Evolutionary conservation across 2,329 filamentous ascomycete species (phyloP).

Genomic region (Elsinoe batatas): DNA sequence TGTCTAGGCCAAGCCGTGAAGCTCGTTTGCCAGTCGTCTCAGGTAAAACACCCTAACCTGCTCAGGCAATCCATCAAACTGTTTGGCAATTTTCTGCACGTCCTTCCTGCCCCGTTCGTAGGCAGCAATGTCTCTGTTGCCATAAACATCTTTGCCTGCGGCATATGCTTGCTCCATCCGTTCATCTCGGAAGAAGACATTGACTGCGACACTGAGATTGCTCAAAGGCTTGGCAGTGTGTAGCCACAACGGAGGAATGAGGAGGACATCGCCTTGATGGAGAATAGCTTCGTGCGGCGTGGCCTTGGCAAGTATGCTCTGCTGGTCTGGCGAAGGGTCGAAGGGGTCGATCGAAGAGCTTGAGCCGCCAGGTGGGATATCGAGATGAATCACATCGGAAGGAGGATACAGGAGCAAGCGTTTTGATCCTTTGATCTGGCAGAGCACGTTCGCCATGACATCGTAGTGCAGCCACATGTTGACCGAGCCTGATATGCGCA

Average conservation of each 20-base stretch:
- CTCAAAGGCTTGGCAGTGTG: conserved; percentile 54
- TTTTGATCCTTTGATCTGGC: conserved; percentile 66
- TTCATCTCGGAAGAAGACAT: conserved; percentile 69
- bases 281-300: conserved; percentile 59
- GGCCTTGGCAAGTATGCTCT: conserved; percentile 32
- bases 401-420: conserved; percentile 70
- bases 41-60: conserved; percentile 69
- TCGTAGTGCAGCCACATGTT: conserved; percentile 90
- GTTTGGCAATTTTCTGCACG: conserved; percentile 54
- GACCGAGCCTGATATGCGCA: conserved; percentile 69
- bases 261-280: conserved; percentile 64
- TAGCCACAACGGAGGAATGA: conserved; percentile 74
- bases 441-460: conserved; percentile 80
- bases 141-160: conserved; percentile 71
- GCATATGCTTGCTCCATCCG: conserved; percentile 57
- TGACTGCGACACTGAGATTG: conserved; percentile 64
- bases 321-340: conserved; percentile 17
- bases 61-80: conserved; percentile 54
- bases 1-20: conserved; percentile 30
- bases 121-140: conserved; percentile 72
- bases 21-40: conserved; percentile 58
- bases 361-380: conserved; percentile 66
- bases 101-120: conserved; percentile 75
- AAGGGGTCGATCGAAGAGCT: conserved; percentile 72
- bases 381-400: conserved; percentile 57